A percentile compares a stretch with the other conserved stretches of the same genome.
phyloP scores from a whole-genome alignment of 2,329 filamentous ascomycete genomes.

The Trichoderma breve region DNA sequence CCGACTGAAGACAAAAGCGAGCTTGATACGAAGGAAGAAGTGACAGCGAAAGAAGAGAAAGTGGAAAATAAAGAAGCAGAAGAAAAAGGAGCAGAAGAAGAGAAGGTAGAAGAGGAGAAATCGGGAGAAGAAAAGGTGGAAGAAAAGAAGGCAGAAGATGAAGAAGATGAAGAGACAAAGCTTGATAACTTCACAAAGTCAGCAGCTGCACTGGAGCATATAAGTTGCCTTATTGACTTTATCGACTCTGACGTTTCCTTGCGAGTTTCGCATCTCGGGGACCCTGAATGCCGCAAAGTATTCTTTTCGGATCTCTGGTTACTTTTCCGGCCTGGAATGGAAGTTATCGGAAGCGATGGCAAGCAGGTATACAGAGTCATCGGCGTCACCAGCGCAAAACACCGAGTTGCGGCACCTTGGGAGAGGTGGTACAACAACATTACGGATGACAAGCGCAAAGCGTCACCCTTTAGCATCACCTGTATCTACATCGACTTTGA shows the following conservation, averaged over 20 bases:
- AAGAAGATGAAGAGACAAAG: neutral
- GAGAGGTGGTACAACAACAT: neutral
- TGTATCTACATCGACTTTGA: slow-evolving; percentile 34
- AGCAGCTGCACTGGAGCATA: neutral
- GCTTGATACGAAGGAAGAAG: neutral
- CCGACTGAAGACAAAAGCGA: neutral
- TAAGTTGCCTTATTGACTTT: slow-evolving; percentile 4
- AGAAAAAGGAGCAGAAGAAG: neutral
- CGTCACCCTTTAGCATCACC: slow-evolving; percentile 5
- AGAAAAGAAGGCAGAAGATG: neutral
- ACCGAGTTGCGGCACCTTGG: neutral
- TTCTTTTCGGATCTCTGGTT: slow-evolving; percentile 30
- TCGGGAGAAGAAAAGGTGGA: neutral
- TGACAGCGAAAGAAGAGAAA: neutral
- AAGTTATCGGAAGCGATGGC: slow-evolving; percentile 22
- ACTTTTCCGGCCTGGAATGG: slow-evolving; percentile 29
- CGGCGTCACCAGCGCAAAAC: slow-evolving; percentile 4
- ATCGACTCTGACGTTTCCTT: neutral
- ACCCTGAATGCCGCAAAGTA: neutral
- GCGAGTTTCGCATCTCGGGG: neutral
- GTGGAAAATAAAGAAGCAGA: neutral
- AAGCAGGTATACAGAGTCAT: slow-evolving; percentile 30
- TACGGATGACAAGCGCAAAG: neutral
- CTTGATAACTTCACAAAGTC: neutral
- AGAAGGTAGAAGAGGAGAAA: neutral